Evolutionary conservation across 176 grass and related monocot genomes (phyloP), one percentile per base, ranked within the genome.

Genomic region (Paspalum vaginatum): DNA sequence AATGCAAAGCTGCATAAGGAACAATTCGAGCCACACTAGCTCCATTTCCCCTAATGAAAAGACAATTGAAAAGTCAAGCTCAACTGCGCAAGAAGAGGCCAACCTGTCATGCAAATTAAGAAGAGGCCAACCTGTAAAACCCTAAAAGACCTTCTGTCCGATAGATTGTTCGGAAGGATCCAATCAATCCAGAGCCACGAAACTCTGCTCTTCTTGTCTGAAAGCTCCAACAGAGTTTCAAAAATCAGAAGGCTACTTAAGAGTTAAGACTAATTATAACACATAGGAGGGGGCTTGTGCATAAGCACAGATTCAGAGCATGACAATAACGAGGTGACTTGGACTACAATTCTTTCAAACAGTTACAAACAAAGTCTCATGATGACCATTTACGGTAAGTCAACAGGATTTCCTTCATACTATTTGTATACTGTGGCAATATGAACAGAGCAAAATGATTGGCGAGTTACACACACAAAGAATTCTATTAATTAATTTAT

Each of bases 1-100:
- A 95, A 91, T 99, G 92, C 75, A 99, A 88, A 76, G 92, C 92
- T 76, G 92, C 92, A 91, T 95, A 99, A 78, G 92, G 96, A 68
- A 99, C 92, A 86, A 99, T 95, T 59, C 90, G 84, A 78, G 96
- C 92, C 82, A 99, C 88, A 81, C 93, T 93, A 43, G 96, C 92
- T 66, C 96, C 96, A 91, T 99, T 98, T 50, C 92, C 92, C 83
- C 92, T 95, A 74, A 54, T 32, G 43, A 54, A 88, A 87, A 62
- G 5, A 74, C 4, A 65, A 63, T 74, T 83, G 27, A 63, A 59
- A 85, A 82, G 53, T 80, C 49, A 87, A 65, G 17, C 39, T 76
- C 47, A 77, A 70, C 70, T 14, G n/a, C n/a, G n/a, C 68, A 79
- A 41, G 53, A 75, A 27, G 62, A 64, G 25, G 38, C 50, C 81